Conservation (phyloP, 768 basidiomycete genomes). For the Mycena vulgaris region DNA sequence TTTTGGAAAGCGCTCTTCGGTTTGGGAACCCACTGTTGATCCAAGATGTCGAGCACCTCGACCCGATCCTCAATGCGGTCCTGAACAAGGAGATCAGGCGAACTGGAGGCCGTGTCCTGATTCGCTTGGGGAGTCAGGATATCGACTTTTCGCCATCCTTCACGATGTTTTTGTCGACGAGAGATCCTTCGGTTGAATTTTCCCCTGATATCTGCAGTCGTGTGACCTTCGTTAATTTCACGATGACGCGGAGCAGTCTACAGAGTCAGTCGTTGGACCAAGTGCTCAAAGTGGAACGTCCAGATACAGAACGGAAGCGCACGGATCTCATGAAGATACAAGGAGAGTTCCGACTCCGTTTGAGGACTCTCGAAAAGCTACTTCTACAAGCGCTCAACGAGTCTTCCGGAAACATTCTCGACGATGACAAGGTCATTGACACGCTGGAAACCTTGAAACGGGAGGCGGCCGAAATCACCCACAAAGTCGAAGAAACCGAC, state of each 20-base stretch:
- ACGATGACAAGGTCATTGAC: slow-evolving; percentile 98
- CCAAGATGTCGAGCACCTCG: slow-evolving; percentile 97
- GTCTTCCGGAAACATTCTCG: slow-evolving; percentile 96
- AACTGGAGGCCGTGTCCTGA: slow-evolving; percentile 97
- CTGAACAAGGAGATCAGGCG: slow-evolving; percentile 96
- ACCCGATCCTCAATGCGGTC: slow-evolving; percentile 97
- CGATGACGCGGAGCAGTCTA: slow-evolving; percentile 98
- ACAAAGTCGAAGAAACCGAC: slow-evolving; percentile 97
- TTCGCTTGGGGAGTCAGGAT: slow-evolving; percentile 96
- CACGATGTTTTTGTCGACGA: slow-evolving; percentile 98
- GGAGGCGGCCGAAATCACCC: slow-evolving; percentile 96
- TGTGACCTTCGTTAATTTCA: slow-evolving; percentile 96
- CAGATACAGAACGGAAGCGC: slow-evolving; percentile 95
- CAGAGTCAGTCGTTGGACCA: slow-evolving; percentile 99
- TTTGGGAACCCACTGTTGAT: slow-evolving; percentile 98
- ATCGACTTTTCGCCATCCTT: slow-evolving; percentile 99
- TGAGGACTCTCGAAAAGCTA: slow-evolving; percentile 93
- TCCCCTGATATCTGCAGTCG: slow-evolving; percentile 99
- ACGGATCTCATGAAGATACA: slow-evolving; percentile 98
- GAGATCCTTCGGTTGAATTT: slow-evolving; percentile 98
- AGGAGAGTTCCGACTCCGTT: slow-evolving; percentile 95
- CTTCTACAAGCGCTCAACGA: slow-evolving; percentile 96
- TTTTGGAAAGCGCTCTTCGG: slow-evolving; percentile 97
- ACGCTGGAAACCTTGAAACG: slow-evolving; percentile 96
- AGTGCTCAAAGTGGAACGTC: slow-evolving; percentile 96